phyloP scores from a whole-genome alignment of 1,284 basidiomycete genomes.

The Thelephora terrestris region DNA sequence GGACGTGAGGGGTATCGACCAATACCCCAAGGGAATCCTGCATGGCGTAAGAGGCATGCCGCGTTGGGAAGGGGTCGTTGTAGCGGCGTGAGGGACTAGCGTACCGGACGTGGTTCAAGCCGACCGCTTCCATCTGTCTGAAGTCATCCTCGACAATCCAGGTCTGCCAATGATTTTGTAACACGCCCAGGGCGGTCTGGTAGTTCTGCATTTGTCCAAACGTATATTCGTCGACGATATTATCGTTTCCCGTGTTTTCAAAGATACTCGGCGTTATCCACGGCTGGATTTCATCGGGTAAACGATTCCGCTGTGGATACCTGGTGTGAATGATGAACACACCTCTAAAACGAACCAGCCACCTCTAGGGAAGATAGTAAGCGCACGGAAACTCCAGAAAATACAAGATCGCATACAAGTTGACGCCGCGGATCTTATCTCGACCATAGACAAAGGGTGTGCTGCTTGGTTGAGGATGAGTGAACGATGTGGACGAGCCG shows the following conservation, averaged over 20 bases:
- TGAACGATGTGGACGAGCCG: neutral
- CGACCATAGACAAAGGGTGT: conserved; percentile 41
- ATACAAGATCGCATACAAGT: conserved; percentile 35
- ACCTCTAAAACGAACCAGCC: conserved; percentile 62
- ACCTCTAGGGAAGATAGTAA: conserved; percentile 27
- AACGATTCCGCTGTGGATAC: neutral
- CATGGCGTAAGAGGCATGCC: conserved; percentile 7
- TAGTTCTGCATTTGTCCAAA: conserved; percentile 46
- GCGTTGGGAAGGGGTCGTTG: neutral
- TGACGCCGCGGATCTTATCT: conserved; percentile 50
- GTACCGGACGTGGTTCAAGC: conserved; percentile 69
- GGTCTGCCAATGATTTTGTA: conserved; percentile 59
- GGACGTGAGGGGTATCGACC: conserved; percentile 58
- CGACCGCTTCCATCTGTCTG: conserved; percentile 50
- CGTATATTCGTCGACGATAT: conserved; percentile 63
- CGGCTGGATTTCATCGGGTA: conserved; percentile 31
- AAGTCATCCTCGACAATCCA: conserved; percentile 73
- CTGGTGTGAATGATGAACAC: conserved; percentile 5
- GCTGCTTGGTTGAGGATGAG: conserved; percentile 3
- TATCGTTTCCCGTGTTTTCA: conserved; percentile 46
- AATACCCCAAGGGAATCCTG: conserved; percentile 66
- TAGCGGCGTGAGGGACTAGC: conserved; percentile 7
- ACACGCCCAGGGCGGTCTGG: conserved; percentile 33
- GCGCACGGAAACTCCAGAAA: conserved; percentile 1
- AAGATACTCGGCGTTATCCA: conserved; percentile 73